Base-by-base conservation (phyloP, 1,284 basidiomycete species). In the Ganoderma boninense region DNA sequence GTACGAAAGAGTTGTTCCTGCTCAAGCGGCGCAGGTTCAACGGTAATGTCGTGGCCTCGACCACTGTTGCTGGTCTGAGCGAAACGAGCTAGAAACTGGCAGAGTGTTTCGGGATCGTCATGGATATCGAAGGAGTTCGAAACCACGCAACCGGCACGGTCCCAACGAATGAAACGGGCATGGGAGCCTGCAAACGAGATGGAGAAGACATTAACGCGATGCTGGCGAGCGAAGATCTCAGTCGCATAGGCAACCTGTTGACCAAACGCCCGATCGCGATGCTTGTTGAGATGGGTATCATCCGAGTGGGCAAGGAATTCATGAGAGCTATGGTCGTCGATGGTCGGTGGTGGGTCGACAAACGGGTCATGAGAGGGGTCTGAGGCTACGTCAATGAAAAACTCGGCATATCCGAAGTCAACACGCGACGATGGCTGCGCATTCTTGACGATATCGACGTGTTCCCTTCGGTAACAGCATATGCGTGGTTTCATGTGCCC, bases 111-210 rank as follows among this genome's bases (percentile, higher is more conserved):
- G 0, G 77, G 69, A 0, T 73, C 35, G 3, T 69, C 18, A 13
- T 59, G 69, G 62, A 76, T 79, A 69, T 81, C 69, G 73, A 81
- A 79, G 1, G 65, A 63, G 16, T 71, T 64, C 8, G 77, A 75
- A 38, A 82, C 79, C 23, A 81, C 69, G 4, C 69, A 75, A 0
- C 79, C 80, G 0, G 78, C 72, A 18, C 77, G 77, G 62, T 82
- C 80, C 74, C 79, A 79, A 8, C 78, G 76, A 26, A 80, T 42
- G 57, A 82, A 68, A 1, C 80, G 75, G 4, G 75, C 77, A 54
- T 54, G 64, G 0, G 68, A 66, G 5, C 76, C 74, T 23, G 49
- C 68, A 2, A 82, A 69, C 60, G 75, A 74, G 23, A 80, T 62
- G 32, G 32, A 2, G 78, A 72, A 66, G 80, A 82, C n/a, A 74